These are phyloP conservation scores for Knoxia roxburghii DNA, from an alignment of 257 asterid species.

Conservation along the genomic window DNA sequence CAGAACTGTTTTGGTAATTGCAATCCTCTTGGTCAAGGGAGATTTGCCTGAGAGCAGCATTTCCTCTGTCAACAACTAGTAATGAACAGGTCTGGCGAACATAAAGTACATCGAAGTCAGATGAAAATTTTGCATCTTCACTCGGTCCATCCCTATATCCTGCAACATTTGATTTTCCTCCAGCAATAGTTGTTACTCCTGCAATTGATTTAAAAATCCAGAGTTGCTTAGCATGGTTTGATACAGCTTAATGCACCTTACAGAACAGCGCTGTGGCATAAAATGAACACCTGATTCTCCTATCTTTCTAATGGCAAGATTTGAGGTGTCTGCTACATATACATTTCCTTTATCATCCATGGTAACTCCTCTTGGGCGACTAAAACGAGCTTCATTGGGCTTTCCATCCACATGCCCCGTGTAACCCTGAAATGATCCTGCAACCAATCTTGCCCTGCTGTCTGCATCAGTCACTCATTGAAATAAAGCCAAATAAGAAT, in stretches of 20 bases:
- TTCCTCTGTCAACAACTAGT: constrained; percentile 87
- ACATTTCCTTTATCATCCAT: constrained; percentile 96
- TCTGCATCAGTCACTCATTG: constrained; percentile 41
- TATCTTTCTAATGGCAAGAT: constrained; percentile 94
- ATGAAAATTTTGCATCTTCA: constrained; percentile 92
- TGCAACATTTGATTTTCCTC: constrained; percentile 87
- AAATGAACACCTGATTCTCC: constrained; percentile 65
- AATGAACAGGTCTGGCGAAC: constrained; percentile 79
- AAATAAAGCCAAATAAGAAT: constrained; percentile 6
- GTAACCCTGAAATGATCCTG: constrained; percentile 95
- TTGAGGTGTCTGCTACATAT: constrained; percentile 83
- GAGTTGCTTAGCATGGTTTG: constrained; percentile 3
- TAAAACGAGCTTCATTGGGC: constrained; percentile 90
- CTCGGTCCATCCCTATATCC: constrained; percentile 99
- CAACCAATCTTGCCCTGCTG: constrained; percentile 91
- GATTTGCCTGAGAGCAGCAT: constrained; percentile 96
- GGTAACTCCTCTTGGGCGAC: constrained; percentile 82
- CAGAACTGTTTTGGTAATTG: constrained; percentile 55
- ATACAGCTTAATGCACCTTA: background rate
- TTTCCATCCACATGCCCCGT: constrained; percentile 97
- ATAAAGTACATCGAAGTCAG: constrained; percentile 81
- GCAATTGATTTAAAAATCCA: constrained; percentile 20
- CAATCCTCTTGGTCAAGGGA: constrained; percentile 84
- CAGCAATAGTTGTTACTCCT: constrained; percentile 99
- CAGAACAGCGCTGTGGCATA: background rate